Conservation (phyloP, 108 stramenopile genomes). For the Fragilaria crotonensis region DNA sequence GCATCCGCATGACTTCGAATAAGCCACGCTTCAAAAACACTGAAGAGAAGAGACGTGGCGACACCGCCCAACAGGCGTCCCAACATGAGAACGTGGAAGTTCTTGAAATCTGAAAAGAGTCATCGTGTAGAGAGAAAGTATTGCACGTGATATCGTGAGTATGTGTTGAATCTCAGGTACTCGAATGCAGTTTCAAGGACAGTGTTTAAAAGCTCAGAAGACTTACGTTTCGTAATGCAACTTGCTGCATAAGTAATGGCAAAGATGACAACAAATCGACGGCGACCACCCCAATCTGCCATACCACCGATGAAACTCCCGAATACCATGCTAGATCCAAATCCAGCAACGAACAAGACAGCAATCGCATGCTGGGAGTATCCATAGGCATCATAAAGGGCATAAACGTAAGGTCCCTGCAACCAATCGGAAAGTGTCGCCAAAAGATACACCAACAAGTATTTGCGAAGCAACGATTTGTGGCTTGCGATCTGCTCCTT, state of each 20-base stretch:
- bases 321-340: conserved; percentile 75
- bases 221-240: conserved; percentile 85
- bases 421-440: conserved; percentile 94
- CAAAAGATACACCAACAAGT: conserved; percentile 87
- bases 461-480: conserved; percentile 45
- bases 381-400: conserved; percentile 89
- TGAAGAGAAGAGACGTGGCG: conserved; percentile 82
- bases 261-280: conserved; percentile 80
- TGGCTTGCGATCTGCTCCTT: conserved; percentile 12
- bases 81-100: conserved; percentile 76
- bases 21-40: conserved; percentile 95
- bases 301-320: conserved; percentile 51
- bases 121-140: no score
- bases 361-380: conserved; percentile 87
- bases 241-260: conserved; percentile 74
- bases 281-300: conserved; percentile 67
- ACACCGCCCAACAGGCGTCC: conserved; percentile 91
- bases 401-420: conserved; percentile 98
- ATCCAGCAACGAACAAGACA: conserved; percentile 81
- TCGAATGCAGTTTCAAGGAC: no score
- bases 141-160: no score
- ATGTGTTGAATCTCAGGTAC: no score
- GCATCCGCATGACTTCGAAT: conserved; percentile 76
- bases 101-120: conserved; percentile 55
- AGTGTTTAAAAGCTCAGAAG: no score